Evolutionary conservation across 305 asterid genomes (phyloP).

Genomic region (Plantago lanceolata): DNA sequence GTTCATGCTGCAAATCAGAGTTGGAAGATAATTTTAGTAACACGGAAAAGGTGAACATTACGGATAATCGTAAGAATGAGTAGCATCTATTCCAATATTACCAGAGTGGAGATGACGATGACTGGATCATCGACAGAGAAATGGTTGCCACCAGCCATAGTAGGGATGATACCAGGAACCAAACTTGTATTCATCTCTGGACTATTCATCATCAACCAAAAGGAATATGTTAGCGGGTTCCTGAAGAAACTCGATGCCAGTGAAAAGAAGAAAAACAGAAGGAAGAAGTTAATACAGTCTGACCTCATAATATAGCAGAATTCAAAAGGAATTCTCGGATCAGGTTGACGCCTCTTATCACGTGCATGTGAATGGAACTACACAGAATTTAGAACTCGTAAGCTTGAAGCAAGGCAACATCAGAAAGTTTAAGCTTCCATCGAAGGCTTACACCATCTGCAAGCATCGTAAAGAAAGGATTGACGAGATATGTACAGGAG

Average conservation of each 20-base stretch:
- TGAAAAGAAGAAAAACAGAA: not conserved
- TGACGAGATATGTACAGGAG: conserved; percentile 69
- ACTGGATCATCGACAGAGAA: conserved; percentile 57
- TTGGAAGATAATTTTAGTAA: conserved; percentile 12
- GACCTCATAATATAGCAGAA: conserved; percentile 78
- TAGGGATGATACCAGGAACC: conserved; percentile 67
- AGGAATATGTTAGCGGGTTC: conserved; percentile 2
- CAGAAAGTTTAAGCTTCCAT: conserved; percentile 14
- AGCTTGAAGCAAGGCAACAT: conserved; percentile 18
- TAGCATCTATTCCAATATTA: conserved; percentile 19
- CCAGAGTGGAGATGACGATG: conserved; percentile 60
- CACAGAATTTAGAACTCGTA: conserved; percentile 16
- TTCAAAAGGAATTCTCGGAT: conserved; percentile 66
- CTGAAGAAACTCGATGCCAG: conserved; percentile 1
- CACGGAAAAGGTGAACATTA: conserved; percentile 3
- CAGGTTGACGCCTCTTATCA: conserved; percentile 46
- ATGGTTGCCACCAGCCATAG: conserved; percentile 73
- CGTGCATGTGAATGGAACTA: conserved; percentile 59
- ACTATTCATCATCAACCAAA: conserved; percentile 37
- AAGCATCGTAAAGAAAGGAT: conserved; percentile 54
- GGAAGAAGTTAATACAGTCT: conserved; percentile 14
- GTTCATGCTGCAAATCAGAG: conserved; percentile 47
- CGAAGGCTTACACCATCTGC: conserved; percentile 51
- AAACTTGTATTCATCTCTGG: conserved; percentile 55
- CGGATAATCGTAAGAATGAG: conserved; percentile 12